Conservation (phyloP, 306 rosid genomes). For the Cicer yamashitae region DNA sequence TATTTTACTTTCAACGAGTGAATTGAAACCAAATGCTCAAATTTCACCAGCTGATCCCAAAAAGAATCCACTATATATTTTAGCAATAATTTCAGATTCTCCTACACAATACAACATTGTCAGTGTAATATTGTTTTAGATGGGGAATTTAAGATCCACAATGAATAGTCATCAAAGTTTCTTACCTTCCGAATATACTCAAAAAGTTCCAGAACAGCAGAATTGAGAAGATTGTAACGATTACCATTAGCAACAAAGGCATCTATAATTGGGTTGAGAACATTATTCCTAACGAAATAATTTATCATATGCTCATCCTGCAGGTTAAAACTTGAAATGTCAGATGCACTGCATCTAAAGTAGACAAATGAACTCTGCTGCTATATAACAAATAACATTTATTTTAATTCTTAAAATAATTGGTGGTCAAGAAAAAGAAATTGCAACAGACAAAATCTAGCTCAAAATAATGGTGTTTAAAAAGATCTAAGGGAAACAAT, state of each 20-base stretch:
- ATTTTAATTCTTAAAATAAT: not conserved
- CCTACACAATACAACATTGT: conserved; percentile 59
- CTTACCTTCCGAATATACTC: conserved; percentile 84
- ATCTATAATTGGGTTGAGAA: conserved; percentile 83
- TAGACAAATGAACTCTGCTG: conserved; percentile 13
- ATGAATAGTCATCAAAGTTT: conserved; percentile 33
- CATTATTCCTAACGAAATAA: conserved; percentile 76
- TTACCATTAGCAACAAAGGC: conserved; percentile 84
- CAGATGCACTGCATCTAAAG: conserved; percentile 27
- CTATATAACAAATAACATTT: conserved; percentile 5
- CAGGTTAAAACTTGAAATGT: conserved; percentile 51
- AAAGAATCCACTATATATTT: conserved; percentile 79
- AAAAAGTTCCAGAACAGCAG: conserved; percentile 88
- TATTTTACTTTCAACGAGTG: conserved; percentile 78
- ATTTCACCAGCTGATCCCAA: conserved; percentile 81
- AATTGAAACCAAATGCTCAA: conserved; percentile 70
- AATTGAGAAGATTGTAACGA: conserved; percentile 94
- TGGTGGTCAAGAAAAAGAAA: not conserved
- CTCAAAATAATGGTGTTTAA: conserved; percentile 4
- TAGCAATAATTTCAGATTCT: conserved; percentile 69
- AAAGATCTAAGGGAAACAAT: not conserved
- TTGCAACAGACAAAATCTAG: not conserved
- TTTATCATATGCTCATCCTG: conserved; percentile 91
- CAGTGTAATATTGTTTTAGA: conserved; percentile 23
- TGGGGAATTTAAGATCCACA: conserved; percentile 38